Conservation (phyloP, 2,329 filamentous ascomycete genomes). For the Macrophomina tecta region DNA sequence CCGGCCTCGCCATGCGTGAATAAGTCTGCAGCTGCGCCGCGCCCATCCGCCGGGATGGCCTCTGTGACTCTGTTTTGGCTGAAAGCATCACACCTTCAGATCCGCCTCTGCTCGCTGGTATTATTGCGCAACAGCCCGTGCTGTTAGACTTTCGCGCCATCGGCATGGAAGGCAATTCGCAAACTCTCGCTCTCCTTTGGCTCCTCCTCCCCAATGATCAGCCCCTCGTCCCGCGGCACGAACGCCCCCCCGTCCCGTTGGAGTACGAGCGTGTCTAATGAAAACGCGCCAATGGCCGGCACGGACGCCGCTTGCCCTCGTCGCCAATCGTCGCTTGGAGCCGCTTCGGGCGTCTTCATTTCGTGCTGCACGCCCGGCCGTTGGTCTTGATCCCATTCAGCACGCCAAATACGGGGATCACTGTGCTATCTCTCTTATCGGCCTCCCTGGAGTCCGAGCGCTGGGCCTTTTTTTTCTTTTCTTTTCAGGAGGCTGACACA, state of each 20-base stretch:
- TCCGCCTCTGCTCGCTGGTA: not conserved
- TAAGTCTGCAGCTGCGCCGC: constrained; percentile 9
- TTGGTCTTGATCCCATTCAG: constrained; percentile 12
- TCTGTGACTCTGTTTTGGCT: not conserved
- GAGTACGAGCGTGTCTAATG: constrained; percentile 20
- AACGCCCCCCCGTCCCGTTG: constrained; percentile 17
- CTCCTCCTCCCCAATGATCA: constrained; percentile 12
- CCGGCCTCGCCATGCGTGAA: not conserved
- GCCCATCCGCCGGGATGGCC: not conserved
- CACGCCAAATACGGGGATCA: constrained; percentile 3
- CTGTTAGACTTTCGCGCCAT: not conserved
- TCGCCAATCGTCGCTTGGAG: constrained; percentile 23
- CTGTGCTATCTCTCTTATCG: constrained; percentile 15
- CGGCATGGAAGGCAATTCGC: not conserved
- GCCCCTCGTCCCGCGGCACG: constrained; percentile 18
- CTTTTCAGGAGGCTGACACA: constrained; percentile 24
- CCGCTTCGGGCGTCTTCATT: constrained; percentile 20
- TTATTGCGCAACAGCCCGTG: constrained; percentile 5
- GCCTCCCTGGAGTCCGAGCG: constrained; percentile 16
- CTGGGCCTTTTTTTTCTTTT: not conserved
- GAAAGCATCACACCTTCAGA: constrained; percentile 6
- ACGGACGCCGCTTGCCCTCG: not conserved
- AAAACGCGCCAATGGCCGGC: constrained; percentile 17
- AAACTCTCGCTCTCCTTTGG: not conserved
- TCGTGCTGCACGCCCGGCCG: constrained; percentile 21